Conservation (phyloP, 1,284 basidiomycete genomes). For the Puccinia sorghi region DNA sequence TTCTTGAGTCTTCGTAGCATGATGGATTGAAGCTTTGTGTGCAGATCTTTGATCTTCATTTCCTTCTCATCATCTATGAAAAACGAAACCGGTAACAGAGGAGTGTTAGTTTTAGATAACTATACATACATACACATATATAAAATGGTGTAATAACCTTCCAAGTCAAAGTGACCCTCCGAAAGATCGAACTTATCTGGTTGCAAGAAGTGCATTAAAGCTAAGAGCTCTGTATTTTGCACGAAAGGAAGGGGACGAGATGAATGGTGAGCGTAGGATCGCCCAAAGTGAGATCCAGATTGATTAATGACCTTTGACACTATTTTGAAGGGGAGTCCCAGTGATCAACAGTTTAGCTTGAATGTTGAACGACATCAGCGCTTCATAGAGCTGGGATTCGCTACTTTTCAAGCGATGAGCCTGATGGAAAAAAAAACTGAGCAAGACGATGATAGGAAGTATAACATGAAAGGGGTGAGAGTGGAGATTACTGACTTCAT, state of each 20-base stretch:
- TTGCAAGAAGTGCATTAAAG: conserved; percentile 98
- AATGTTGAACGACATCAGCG: conserved; percentile 81
- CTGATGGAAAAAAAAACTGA: conserved; percentile 59
- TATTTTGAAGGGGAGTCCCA: conserved; percentile 97
- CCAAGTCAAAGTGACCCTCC: conserved; percentile 50
- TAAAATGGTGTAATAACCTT: conserved; percentile 25
- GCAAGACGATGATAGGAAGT: background rate
- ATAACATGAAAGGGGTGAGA: background rate
- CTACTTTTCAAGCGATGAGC: conserved; percentile 98
- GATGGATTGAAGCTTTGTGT: conserved; percentile 86
- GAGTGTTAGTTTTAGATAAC: conserved; percentile 49
- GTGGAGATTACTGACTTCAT: conserved; percentile 68
- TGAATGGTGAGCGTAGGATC: background rate
- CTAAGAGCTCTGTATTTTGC: conserved; percentile 74
- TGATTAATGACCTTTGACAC: conserved; percentile 81
- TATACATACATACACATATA: conserved; percentile 49
- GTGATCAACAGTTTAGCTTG: conserved; percentile 94
- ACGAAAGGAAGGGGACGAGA: background rate
- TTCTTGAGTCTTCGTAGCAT: conserved; percentile 95
- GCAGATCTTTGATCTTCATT: conserved; percentile 88
- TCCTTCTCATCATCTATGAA: conserved; percentile 79
- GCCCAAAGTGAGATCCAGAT: background rate
- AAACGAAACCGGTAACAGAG: conserved; percentile 5
- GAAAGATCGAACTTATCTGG: conserved; percentile 81
- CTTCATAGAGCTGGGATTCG: conserved; percentile 95